Base-by-base conservation (phyloP, 1,284 basidiomycete species). In the Flammula alnicola region DNA sequence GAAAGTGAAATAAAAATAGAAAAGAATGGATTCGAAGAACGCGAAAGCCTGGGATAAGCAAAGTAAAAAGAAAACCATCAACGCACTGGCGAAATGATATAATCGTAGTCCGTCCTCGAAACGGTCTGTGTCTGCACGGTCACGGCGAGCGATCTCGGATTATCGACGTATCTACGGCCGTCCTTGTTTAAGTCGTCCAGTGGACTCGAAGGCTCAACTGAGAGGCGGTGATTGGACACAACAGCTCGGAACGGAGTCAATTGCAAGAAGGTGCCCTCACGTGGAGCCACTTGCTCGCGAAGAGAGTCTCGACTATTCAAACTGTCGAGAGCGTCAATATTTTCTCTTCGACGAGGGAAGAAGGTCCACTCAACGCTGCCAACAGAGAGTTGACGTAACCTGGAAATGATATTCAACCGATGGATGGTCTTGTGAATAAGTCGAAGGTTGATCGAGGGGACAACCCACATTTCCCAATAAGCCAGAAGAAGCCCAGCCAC, bases 321-420 rank as follows among this genome's bases (percentile, higher is more conserved):
- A 14, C 73, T 75, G 45, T 47, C 7, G 27, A 35, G 27, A 29
- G 23, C 37, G 20, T 31, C n/a, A 50, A 26, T 31, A 17, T 29
- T 39, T 44, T 30, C 23, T 32, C 43, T 40, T 25, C 46, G 32
- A 27, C 35, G 17, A 35, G 23, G 6, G 33, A 20, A 31, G 11
- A 44, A 49, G 38, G 32, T 17, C n/a, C n/a, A 52, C 55, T 49
- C 54, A 64, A 74, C 72, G 72, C 68, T 47, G 73, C 72, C 16
- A 75, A 59, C 8, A 73, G 56, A 9, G 72, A 75, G 51, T 75
- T 75, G 16, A 75, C 73, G 54, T 75, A 74, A 50, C 69, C 72
- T 74, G 51, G 36, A 45, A 47, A 36, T 22, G 27, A 29, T 38
- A 36, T 41, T 31, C 31, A 4, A 26, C 20, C 16, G 29, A 17